These are phyloP conservation scores for Lasiosphaeriaceae sp. DNA, from an alignment of 495 filamentous ascomycete genomes.

Conservation along the genomic window DNA sequence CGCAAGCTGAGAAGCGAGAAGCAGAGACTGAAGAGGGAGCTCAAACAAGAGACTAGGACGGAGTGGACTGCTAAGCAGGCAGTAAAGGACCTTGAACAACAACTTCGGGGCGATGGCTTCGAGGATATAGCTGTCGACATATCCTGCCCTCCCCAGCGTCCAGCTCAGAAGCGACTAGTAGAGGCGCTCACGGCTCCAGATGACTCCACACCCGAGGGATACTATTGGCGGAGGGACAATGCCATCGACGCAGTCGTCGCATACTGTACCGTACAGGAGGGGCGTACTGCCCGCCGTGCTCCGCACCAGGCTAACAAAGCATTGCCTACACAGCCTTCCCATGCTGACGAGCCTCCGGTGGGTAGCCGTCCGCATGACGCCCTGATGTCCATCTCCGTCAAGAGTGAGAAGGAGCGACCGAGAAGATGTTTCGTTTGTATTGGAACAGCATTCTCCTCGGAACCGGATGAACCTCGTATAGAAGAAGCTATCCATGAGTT, in stretches of 20 bases:
- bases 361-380: too few relatives aligned
- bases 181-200: slow-evolving; percentile 7
- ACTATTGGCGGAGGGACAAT: slow-evolving; percentile 7
- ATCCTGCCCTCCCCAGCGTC: slow-evolving; percentile 1
- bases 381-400: too few relatives aligned
- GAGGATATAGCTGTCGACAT: neutral
- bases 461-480: too few relatives aligned
- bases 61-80: slow-evolving; percentile 8
- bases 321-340: too few relatives aligned
- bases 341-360: too few relatives aligned
- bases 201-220: neutral
- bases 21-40: slow-evolving; percentile 1
- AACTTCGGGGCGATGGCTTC: slow-evolving; percentile 7
- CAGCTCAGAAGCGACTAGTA: slow-evolving; percentile 7
- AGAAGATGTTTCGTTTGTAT: too few relatives aligned
- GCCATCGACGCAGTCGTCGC: slow-evolving; percentile 4
- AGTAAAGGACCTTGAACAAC: slow-evolving; percentile 1
- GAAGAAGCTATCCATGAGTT: too few relatives aligned
- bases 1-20: slow-evolving; percentile 3
- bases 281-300: neutral
- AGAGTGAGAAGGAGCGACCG: too few relatives aligned
- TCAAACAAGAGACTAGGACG: slow-evolving; percentile 5
- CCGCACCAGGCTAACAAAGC: too few relatives aligned
- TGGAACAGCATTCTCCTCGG: too few relatives aligned
- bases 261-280: slow-evolving; percentile 7